Evolutionary conservation across 2,329 filamentous ascomycete species (phyloP).

Genomic region (Magnaporthiopsis incrustans): DNA sequence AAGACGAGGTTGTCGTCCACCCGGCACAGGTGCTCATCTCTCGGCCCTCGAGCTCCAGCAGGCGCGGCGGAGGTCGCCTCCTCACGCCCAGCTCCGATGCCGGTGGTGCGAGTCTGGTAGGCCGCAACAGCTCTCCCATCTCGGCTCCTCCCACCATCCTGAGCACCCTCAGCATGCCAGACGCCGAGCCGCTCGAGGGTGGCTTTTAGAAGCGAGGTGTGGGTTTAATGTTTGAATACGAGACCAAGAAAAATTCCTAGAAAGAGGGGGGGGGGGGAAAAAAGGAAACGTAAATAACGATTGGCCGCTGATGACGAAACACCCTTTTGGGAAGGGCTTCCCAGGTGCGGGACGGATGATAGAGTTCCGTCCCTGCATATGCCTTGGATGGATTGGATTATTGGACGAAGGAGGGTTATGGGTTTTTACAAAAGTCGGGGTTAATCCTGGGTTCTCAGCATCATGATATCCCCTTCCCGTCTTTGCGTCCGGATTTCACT

Average conservation of each 20-base stretch:
- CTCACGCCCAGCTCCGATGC: conserved; percentile 43
- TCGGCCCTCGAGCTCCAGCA: conserved; percentile 26
- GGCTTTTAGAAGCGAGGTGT: conserved; percentile 18
- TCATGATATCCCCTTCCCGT: background rate
- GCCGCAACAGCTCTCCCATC: background rate
- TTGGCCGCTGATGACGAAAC: background rate
- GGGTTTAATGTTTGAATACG: background rate
- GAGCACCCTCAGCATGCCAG: conserved; percentile 29
- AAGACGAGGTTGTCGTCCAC: conserved; percentile 92
- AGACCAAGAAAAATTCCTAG: background rate
- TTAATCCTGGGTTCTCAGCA: conserved; percentile 18
- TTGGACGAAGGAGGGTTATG: background rate
- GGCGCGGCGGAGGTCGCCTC: conserved; percentile 18
- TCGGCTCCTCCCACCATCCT: conserved; percentile 18
- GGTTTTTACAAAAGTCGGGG: conserved; percentile 6
- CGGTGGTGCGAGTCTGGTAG: conserved; percentile 29
- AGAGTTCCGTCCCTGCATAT: background rate
- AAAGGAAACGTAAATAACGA: background rate
- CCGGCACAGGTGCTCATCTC: conserved; percentile 89
- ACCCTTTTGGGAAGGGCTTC: background rate
- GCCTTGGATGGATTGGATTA: background rate
- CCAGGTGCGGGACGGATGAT: background rate
- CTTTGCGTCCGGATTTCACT: background rate
- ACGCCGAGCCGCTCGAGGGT: conserved; percentile 18
- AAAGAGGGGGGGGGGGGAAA: background rate